A percentile compares a stretch with the other conserved stretches of the same genome.
phyloP scores from a whole-genome alignment of 768 basidiomycete genomes.

The Sporobolomyces pararoseus region DNA sequence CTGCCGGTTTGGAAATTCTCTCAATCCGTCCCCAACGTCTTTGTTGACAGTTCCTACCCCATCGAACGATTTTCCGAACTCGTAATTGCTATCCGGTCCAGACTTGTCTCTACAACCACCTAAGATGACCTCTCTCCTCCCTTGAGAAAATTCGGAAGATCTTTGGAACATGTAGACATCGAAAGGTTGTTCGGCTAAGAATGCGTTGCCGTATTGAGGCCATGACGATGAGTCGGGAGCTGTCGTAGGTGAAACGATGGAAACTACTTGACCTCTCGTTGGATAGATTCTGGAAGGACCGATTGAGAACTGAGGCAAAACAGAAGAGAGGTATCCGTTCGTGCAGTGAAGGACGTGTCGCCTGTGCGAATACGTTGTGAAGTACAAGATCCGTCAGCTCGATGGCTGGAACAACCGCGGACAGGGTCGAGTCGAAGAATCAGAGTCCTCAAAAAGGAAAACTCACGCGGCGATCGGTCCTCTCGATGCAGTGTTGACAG shows the following conservation, averaged over 20 bases:
- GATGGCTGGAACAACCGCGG: not conserved
- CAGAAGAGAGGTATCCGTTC: slow-evolving; percentile 73
- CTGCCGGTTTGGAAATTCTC: slow-evolving; percentile 58
- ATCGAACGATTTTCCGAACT: slow-evolving; percentile 62
- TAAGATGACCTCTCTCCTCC: slow-evolving; percentile 58
- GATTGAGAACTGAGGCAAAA: slow-evolving; percentile 63
- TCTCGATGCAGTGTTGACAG: slow-evolving; percentile 59
- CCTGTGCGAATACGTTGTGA: not conserved
- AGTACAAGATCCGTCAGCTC: not conserved
- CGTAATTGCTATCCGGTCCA: slow-evolving; percentile 55
- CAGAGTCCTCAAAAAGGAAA: not conserved
- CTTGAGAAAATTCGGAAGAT: slow-evolving; percentile 50
- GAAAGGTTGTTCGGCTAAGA: slow-evolving; percentile 47
- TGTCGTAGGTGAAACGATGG: slow-evolving; percentile 48
- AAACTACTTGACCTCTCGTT: slow-evolving; percentile 65
- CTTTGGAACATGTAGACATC: slow-evolving; percentile 80
- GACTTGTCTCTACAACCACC: slow-evolving; percentile 60
- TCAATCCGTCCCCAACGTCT: slow-evolving; percentile 55
- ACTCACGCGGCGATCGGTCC: slow-evolving; percentile 57
- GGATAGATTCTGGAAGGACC: slow-evolving; percentile 61
- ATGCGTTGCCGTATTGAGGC: slow-evolving; percentile 54
- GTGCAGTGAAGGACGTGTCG: slow-evolving; percentile 75
- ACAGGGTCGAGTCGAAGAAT: no score
- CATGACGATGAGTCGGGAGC: slow-evolving; percentile 26
- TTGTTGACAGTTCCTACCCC: slow-evolving; percentile 53